Conservation (phyloP, 306 rosid species). For the Dalbergia oliveri region DNA sequence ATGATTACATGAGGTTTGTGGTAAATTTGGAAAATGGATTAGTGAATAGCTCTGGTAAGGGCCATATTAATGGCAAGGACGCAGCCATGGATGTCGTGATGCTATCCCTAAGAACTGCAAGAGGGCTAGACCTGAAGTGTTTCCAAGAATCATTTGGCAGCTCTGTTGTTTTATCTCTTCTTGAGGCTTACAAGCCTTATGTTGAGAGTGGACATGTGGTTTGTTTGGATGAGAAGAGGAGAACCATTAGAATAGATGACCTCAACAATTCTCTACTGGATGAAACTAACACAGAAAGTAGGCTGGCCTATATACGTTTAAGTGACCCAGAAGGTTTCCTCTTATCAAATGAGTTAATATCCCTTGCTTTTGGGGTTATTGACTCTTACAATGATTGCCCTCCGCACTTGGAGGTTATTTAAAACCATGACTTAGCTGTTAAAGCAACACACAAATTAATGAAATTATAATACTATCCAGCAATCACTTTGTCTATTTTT, state of each 20-base stretch:
- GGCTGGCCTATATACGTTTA: conserved; percentile 65
- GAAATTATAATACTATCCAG: not conserved
- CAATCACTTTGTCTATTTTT: too few relatives aligned
- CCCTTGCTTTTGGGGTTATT: conserved; percentile 78
- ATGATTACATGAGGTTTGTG: conserved; percentile 69
- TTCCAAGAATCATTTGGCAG: conserved; percentile 68
- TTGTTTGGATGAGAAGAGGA: conserved; percentile 70
- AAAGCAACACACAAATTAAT: conserved; percentile 20
- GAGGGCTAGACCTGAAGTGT: conserved; percentile 73
- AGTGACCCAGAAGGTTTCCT: conserved; percentile 97
- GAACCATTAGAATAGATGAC: conserved; percentile 58
- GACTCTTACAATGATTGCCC: conserved; percentile 59
- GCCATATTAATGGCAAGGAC: conserved; percentile 57
- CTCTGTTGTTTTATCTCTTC: conserved; percentile 62
- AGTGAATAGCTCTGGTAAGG: conserved; percentile 52
- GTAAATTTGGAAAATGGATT: conserved; percentile 73
- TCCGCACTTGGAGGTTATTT: conserved; percentile 29
- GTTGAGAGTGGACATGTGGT: conserved; percentile 82
- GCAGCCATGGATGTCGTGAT: conserved; percentile 80
- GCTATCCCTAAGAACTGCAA: conserved; percentile 87
- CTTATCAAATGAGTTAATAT: conserved; percentile 84
- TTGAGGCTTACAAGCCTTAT: conserved; percentile 71
- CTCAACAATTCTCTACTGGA: conserved; percentile 32
- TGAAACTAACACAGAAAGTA: conserved; percentile 37
- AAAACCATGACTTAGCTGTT: conserved; percentile 31